These are phyloP conservation scores for Kitagawia praeruptora DNA, from an alignment of 129 eudicot species.

Conservation along the genomic window DNA sequence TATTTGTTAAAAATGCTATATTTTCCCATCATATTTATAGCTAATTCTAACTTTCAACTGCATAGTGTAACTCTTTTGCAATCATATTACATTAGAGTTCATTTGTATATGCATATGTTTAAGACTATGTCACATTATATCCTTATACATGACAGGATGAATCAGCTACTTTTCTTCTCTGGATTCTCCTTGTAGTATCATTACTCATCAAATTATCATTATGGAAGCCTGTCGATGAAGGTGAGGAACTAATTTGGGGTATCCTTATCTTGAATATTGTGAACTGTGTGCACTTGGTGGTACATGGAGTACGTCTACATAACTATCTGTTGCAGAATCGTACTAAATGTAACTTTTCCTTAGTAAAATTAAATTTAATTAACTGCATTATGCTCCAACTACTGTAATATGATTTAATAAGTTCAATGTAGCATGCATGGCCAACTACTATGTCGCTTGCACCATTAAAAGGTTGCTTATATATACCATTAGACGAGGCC, in stretches of 20 bases:
- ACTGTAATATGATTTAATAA: not conserved
- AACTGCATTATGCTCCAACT: not conserved
- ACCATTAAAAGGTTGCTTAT: not conserved
- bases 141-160: constrained; percentile 17
- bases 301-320: not conserved
- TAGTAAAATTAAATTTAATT: not conserved
- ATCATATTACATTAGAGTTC: not conserved
- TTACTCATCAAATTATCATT: constrained; percentile 29
- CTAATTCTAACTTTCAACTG: not conserved
- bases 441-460: not conserved
- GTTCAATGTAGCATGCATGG: not conserved
- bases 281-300: not conserved
- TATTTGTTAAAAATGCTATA: not conserved
- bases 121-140: not conserved
- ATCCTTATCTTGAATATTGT: not conserved
- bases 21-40: not conserved
- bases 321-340: not conserved
- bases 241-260: constrained; percentile 15
- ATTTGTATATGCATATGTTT: not conserved
- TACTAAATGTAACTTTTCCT: not conserved
- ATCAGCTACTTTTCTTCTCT: constrained; percentile 20
- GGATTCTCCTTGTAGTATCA: constrained; percentile 25
- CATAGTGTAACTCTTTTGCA: not conserved
- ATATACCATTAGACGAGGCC: not conserved
- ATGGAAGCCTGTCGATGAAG: constrained; percentile 37